phyloP scores from a whole-genome alignment of 2,329 filamentous ascomycete species.

The Trichoderma cornu-damae region DNA sequence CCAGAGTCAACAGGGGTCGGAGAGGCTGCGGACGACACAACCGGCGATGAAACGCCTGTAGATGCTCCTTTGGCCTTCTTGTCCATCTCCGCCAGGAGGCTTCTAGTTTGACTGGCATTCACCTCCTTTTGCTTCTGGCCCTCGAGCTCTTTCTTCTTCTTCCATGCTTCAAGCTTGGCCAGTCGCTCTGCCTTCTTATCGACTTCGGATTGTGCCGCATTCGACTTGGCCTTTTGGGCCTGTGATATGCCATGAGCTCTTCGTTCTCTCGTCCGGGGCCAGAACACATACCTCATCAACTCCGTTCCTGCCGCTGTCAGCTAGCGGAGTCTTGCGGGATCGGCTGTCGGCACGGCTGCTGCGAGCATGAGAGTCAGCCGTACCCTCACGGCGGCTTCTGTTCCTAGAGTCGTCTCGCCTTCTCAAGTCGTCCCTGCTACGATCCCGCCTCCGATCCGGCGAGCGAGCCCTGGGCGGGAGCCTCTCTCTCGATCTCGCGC shows the following conservation, averaged over 20 bases:
- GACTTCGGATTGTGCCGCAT: conserved; percentile 56
- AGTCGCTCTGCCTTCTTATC: conserved; percentile 73
- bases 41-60: conserved; percentile 45
- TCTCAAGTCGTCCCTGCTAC: conserved; percentile 62
- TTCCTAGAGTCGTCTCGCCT: conserved; percentile 68
- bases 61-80: conserved; percentile 55
- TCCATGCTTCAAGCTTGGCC: conserved; percentile 84
- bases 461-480: conserved; percentile 56
- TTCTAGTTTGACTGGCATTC: conserved; percentile 59
- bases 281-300: conserved; percentile 41
- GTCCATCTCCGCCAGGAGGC: conserved; percentile 68
- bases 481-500: conserved; percentile 59
- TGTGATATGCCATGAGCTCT: conserved; percentile 34
- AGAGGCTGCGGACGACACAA: conserved; percentile 46
- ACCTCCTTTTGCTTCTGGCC: conserved; percentile 67
- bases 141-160: conserved; percentile 77
- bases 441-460: conserved; percentile 53
- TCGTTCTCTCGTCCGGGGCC: not conserved
- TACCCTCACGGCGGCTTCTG: conserved; percentile 61
- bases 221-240: conserved; percentile 45
- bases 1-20: conserved; percentile 41
- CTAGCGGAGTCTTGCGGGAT: conserved; percentile 46
- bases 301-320: conserved; percentile 45
- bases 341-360: conserved; percentile 61
- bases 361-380: conserved; percentile 64